Conservation (phyloP, 768 basidiomycete genomes). For the Mycena galopus region DNA sequence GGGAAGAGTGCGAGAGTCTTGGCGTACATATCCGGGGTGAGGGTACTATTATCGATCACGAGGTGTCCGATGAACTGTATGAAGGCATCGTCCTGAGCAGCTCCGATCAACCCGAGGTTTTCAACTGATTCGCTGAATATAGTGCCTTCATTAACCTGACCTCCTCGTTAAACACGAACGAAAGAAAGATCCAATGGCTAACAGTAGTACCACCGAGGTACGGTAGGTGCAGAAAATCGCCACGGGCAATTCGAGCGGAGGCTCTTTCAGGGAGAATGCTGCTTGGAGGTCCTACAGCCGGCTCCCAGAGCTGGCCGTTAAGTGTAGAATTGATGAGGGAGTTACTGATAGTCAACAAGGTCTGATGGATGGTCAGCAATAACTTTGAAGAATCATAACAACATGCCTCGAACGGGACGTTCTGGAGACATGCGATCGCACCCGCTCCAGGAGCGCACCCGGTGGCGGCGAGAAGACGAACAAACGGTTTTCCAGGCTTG, state of each 20-base stretch:
- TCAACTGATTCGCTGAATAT: conserved; percentile 55
- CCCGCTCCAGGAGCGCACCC: conserved; percentile 57
- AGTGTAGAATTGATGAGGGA: conserved; percentile 58
- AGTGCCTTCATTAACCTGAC: conserved; percentile 68
- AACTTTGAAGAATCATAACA: neutral
- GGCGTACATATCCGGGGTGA: conserved; percentile 56
- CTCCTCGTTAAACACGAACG: neutral
- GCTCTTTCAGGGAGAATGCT: conserved; percentile 63
- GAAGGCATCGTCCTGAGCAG: conserved; percentile 59
- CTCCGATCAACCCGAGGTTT: conserved; percentile 52
- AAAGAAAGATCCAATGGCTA: conserved; percentile 36
- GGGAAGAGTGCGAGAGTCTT: conserved; percentile 58
- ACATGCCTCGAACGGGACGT: conserved; percentile 59
- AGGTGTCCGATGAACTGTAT: conserved; percentile 60
- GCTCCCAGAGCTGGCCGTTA: conserved; percentile 71
- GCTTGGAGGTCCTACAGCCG: conserved; percentile 63
- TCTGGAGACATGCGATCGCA: conserved; percentile 60
- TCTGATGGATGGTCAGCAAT: conserved; percentile 46
- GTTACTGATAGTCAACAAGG: conserved; percentile 62
- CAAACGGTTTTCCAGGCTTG: conserved; percentile 64
- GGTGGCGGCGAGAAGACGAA: conserved; percentile 58
- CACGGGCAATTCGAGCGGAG: conserved; percentile 58
- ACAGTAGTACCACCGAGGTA: conserved; percentile 70
- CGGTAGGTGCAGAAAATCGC: conserved; percentile 67
- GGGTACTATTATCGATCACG: conserved; percentile 65